Percentiles rank a stretch among this genome's conserved stretches.
phyloP scores from a whole-genome alignment of 176 grass and related monocot genomes.

The Paspalum notatum region DNA sequence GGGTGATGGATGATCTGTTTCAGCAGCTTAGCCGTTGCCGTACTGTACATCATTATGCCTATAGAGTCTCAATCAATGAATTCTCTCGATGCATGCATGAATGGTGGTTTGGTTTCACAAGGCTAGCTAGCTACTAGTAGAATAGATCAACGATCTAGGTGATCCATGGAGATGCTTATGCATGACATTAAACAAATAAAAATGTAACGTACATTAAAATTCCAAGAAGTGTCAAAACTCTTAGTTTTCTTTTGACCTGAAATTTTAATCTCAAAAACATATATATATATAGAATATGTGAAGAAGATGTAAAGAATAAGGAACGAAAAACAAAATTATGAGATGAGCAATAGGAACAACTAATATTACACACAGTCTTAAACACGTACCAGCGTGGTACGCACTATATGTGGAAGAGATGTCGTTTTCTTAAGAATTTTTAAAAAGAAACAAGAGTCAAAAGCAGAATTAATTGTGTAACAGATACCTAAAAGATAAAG shows the following conservation, averaged over 20 bases:
- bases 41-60: background rate
- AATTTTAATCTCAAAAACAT: no score
- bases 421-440: background rate
- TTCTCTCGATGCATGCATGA: background rate
- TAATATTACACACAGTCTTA: background rate
- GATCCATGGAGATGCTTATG: background rate
- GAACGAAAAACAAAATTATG: background rate
- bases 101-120: background rate
- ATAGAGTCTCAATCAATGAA: background rate
- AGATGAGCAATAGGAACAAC: background rate
- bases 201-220: no score
- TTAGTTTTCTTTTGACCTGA: no score
- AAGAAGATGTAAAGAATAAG: background rate
- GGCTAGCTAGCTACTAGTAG: background rate
- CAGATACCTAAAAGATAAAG: conserved; percentile 56
- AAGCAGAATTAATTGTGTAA: conserved; percentile 33
- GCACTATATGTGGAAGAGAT: background rate
- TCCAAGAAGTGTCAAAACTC: no score
- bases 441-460: conserved; percentile 7
- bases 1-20: background rate
- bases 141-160: background rate
- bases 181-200: no score
- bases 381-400: background rate
- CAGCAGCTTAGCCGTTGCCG: background rate
- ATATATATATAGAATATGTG: background rate